These are phyloP conservation scores for Puccinia novopanici DNA, from an alignment of 1,284 basidiomycete genomes.

Conservation along the genomic window DNA sequence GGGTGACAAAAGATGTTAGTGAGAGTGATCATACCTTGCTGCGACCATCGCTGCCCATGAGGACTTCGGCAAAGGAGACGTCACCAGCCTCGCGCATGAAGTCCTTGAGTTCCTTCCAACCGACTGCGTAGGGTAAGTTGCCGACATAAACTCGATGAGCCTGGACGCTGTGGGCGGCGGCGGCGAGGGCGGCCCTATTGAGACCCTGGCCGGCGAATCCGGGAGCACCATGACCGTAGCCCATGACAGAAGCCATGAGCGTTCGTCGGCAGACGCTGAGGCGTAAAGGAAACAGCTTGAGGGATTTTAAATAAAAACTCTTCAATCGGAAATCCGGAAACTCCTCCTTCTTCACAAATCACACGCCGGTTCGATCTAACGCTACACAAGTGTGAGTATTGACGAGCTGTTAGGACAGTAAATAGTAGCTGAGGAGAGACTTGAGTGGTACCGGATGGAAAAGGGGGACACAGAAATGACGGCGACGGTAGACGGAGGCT, in stretches of 20 bases:
- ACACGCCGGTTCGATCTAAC: not conserved
- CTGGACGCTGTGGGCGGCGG: constrained; percentile 50
- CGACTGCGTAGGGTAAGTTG: constrained; percentile 47
- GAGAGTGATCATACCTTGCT: constrained; percentile 33
- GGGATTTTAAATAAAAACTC: not conserved
- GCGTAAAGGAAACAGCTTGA: constrained; percentile 42
- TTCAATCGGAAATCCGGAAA: constrained; percentile 7
- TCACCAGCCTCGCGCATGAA: constrained; percentile 51
- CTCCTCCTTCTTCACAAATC: not conserved
- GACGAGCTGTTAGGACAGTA: too few species aligned
- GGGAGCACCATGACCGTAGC: constrained; percentile 38
- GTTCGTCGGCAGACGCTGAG: constrained; percentile 28
- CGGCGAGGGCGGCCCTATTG: constrained; percentile 44
- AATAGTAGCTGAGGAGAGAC: not conserved
- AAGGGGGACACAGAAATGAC: too few species aligned
- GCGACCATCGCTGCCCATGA: constrained; percentile 48
- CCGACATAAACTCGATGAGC: constrained; percentile 50
- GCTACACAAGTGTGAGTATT: not conserved
- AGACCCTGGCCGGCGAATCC: constrained; percentile 25
- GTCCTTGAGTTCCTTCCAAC: constrained; percentile 50
- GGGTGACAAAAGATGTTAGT: not conserved
- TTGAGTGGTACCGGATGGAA: too few species aligned
- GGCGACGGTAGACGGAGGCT: not conserved
- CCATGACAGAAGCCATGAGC: constrained; percentile 46
- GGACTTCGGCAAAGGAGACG: constrained; percentile 49